Base-by-base conservation (phyloP, 2,329 filamentous ascomycete genomes). In the Huntiella abstrusa region DNA sequence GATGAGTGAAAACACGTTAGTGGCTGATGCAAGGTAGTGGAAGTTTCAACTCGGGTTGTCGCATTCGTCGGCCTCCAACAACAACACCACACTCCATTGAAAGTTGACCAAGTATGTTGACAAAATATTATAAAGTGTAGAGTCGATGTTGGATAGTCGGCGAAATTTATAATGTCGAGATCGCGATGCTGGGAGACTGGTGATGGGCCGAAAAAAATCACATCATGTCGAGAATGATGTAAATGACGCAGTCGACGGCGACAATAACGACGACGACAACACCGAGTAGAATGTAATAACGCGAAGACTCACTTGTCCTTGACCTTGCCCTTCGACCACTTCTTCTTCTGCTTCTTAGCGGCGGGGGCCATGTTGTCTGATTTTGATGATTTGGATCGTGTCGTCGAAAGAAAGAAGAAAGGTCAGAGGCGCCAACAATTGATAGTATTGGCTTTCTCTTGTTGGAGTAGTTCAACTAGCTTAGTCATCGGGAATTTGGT, bases 281-380 rank as follows among this genome's bases (percentile, higher is more conserved):
- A 10, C 22, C 22, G 22, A 28, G 22, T 28, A 7, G 22, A 28
- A 28, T 28, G 2, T 28, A 28, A 28, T 35, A 47, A n/a, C 13
- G 28, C 19, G 28, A 19, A 17, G 17, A 50, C 49, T 50, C 38
- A 50, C 49, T 98, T 98, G 80, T 98, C 91, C 91, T 98, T 98
- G 76, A 98, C 91, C 86, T 67, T 73, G 57, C 62, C 60, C 60
- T 66, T 66, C 52, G 64, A 66, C 64, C 64, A 67, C 64, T 68
- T 66, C 63, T 67, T 67, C 64, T 67, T 68, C 60, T 67, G 64
- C 62, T 67, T 67, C 62, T 65, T 66, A 58, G 59, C 63, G 63
- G 63, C 63, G 58, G 63, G 61, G 58, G 64, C 63, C 63, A 65
- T 65, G 61, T 63, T 65, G 61, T 57, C 54, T 60, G 58, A 59